These are phyloP conservation scores for Ganoderma meredithae DNA, from an alignment of 1,284 basidiomycete species.

Conservation along the genomic window DNA sequence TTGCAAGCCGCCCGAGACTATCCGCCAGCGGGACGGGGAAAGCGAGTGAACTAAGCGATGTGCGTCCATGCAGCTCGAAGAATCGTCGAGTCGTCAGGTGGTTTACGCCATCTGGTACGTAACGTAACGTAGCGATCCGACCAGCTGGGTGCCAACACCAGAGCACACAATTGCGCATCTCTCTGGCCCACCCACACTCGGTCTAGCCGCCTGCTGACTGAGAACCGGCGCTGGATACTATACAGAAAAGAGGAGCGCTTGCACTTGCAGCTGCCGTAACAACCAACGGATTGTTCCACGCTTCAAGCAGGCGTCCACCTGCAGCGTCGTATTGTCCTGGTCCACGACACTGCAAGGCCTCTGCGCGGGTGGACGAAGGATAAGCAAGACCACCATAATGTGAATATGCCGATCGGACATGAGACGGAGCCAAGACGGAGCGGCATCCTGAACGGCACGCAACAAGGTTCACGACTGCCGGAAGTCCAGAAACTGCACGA, in stretches of 20 bases:
- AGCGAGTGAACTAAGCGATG: not conserved
- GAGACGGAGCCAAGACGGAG: not conserved
- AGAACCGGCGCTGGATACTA: too few species aligned
- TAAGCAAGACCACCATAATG: not conserved
- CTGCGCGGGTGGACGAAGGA: not conserved
- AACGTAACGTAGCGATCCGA: not conserved
- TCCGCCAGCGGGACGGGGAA: not conserved
- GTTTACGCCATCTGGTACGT: not conserved
- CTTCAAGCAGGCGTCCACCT: not conserved
- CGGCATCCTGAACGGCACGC: not conserved
- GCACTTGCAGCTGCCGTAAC: not conserved
- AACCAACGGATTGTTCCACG: not conserved
- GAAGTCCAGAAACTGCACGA: not conserved
- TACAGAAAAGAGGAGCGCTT: not conserved
- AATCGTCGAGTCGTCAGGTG: not conserved
- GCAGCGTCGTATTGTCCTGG: not conserved
- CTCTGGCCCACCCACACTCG: not conserved
- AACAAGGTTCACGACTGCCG: not conserved
- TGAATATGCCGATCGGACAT: slow-evolving; percentile 8
- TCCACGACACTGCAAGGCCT: not conserved
- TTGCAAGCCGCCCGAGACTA: not conserved
- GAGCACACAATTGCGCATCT: not conserved
- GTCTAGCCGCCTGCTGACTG: too few species aligned
- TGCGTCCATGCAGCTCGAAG: not conserved
- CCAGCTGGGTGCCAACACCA: not conserved